Percentiles rank a stretch among this genome's conserved stretches.
phyloP scores from a whole-genome alignment of 352 stramenopile species.

The Pythium volutum region DNA sequence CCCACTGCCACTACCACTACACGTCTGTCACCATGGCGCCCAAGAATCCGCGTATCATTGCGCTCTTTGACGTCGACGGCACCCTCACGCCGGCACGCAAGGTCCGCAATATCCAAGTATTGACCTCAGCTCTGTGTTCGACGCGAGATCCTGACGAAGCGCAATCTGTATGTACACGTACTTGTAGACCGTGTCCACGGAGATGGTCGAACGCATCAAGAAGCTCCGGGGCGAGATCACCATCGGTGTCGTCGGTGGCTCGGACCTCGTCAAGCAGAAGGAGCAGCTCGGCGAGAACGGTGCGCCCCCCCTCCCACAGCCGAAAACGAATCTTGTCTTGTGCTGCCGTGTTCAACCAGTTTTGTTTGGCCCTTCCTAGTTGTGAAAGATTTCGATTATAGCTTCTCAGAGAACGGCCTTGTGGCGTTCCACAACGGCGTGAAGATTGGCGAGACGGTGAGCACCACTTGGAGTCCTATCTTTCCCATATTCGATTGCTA shows the following conservation, averaged over 20 bases:
- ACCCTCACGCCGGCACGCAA: slow-evolving; percentile 95
- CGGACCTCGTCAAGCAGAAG: slow-evolving; percentile 98
- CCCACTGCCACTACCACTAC: background rate
- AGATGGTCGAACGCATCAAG: slow-evolving; percentile 94
- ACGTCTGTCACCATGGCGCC: slow-evolving; percentile 17
- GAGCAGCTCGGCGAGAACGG: slow-evolving; percentile 96
- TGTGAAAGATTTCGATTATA: slow-evolving; percentile 96
- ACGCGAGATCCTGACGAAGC: background rate
- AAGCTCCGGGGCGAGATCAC: slow-evolving; percentile 93
- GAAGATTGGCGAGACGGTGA: slow-evolving; percentile 87
- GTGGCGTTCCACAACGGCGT: slow-evolving; percentile 96
- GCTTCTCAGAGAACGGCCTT: slow-evolving; percentile 99
- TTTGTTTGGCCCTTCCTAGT: slow-evolving; percentile 41
- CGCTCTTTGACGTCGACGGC: slow-evolving; percentile 99
- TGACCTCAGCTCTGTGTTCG: background rate
- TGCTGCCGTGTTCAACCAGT: slow-evolving; percentile 3
- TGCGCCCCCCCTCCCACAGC: slow-evolving; percentile 25
- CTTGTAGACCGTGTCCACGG: slow-evolving; percentile 73
- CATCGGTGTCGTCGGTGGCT: slow-evolving; percentile 97
- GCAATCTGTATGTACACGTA: background rate
- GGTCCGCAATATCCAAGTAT: slow-evolving; percentile 31
- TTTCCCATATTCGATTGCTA: background rate
- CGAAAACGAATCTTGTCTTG: background rate
- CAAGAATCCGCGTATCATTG: slow-evolving; percentile 93
- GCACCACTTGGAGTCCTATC: background rate